These are phyloP conservation scores for Fusarium nurragi DNA, from an alignment of 2,329 filamentous ascomycete species.

Conservation along the genomic window DNA sequence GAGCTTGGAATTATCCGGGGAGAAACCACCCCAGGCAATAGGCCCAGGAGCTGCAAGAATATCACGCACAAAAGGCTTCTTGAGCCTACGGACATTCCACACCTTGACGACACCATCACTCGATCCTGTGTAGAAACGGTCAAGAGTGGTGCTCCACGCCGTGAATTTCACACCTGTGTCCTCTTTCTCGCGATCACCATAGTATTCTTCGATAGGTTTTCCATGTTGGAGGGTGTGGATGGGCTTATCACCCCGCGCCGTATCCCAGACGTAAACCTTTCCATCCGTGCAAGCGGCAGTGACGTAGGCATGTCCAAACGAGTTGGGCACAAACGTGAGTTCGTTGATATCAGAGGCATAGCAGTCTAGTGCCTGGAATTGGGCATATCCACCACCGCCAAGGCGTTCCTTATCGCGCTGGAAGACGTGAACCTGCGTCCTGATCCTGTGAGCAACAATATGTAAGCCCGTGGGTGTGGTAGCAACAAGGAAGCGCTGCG, in stretches of 20 bases:
- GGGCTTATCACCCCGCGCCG: conserved; percentile 62
- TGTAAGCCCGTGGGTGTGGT: conserved; percentile 61
- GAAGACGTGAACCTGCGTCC: conserved; percentile 69
- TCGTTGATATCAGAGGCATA: conserved; percentile 70
- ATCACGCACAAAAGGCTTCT: conserved; percentile 59
- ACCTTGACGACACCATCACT: conserved; percentile 71
- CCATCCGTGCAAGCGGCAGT: conserved; percentile 71
- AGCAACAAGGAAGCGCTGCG: conserved; percentile 64
- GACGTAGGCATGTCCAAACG: conserved; percentile 59
- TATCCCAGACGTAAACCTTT: conserved; percentile 71
- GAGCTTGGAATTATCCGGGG: conserved; percentile 63
- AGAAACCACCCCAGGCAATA: conserved; percentile 68
- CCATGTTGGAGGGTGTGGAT: conserved; percentile 67
- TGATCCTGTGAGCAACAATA: conserved; percentile 55
- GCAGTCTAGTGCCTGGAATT: conserved; percentile 67
- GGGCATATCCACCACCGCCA: conserved; percentile 48
- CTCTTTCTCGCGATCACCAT: conserved; percentile 60
- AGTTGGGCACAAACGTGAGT: conserved; percentile 67
- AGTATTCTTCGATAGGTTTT: conserved; percentile 52
- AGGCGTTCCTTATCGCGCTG: conserved; percentile 42
- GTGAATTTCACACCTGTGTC: conserved; percentile 72
- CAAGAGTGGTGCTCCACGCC: conserved; percentile 66
- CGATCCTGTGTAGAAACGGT: conserved; percentile 70
- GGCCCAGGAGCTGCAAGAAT: conserved; percentile 65
- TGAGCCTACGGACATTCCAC: conserved; percentile 65